These are phyloP conservation scores for Tanacetum coccineum DNA, from an alignment of 129 eudicot genomes.

Conservation along the genomic window DNA sequence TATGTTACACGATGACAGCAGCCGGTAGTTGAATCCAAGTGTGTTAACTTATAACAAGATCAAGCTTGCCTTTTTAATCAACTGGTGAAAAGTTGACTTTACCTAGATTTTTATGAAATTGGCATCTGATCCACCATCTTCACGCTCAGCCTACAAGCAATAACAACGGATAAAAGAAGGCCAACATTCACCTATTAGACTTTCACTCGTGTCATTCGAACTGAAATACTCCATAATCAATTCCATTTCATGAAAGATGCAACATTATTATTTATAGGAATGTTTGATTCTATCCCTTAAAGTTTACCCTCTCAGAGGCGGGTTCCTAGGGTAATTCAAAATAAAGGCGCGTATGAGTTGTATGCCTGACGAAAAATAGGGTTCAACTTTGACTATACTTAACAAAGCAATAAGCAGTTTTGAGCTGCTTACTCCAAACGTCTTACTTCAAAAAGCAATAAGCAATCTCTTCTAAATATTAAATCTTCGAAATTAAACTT, in stretches of 20 bases:
- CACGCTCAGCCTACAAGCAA: constrained; percentile 61
- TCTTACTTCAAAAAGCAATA: too few relatives aligned
- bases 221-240: background rate
- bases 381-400: too few relatives aligned
- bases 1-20: constrained; percentile 27
- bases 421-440: too few relatives aligned
- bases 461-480: constrained; percentile 25
- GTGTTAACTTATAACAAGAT: constrained; percentile 19
- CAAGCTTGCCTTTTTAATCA: constrained; percentile 25
- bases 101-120: constrained; percentile 22
- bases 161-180: constrained; percentile 1
- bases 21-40: constrained; percentile 9
- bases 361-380: too few relatives aligned
- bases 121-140: constrained; percentile 67
- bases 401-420: too few relatives aligned
- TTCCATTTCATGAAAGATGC: constrained; percentile 7
- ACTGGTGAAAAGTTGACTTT: constrained; percentile 7
- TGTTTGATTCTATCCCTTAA: too few relatives aligned
- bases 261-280: background rate
- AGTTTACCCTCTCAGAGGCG: too few relatives aligned
- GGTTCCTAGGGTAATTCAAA: too few relatives aligned
- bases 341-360: too few relatives aligned
- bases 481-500: background rate
- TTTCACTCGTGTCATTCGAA: background rate
- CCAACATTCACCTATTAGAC: background rate